Evolutionary conservation across 257 asterid genomes (phyloP).

Genomic region (Fraxinus americana): DNA sequence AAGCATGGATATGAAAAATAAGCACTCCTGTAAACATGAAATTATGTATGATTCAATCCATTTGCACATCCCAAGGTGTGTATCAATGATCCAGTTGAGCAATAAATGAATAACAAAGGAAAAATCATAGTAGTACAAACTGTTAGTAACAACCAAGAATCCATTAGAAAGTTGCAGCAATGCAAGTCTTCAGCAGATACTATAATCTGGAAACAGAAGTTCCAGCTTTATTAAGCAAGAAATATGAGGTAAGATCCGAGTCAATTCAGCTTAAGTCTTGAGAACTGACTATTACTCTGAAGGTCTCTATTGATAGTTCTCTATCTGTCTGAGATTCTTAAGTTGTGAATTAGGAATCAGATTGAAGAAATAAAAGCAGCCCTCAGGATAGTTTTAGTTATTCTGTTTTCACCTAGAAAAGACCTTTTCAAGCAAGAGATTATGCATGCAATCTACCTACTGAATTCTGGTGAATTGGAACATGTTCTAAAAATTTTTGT

Average conservation of each 20-base stretch:
- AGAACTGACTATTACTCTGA: not conserved
- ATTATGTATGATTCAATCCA: no score
- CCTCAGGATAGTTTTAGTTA: not conserved
- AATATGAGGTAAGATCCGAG: not conserved
- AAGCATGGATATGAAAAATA: no score
- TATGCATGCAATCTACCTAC: not conserved
- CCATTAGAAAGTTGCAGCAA: no score
- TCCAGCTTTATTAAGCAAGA: not conserved
- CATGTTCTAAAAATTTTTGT: not conserved
- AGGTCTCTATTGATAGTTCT: not conserved
- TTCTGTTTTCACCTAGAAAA: not conserved
- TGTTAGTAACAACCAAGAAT: no score
- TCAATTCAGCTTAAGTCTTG: not conserved
- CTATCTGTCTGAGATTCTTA: not conserved
- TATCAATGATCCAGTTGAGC: no score
- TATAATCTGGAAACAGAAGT: not conserved
- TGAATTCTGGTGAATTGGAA: not conserved
- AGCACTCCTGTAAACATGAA: no score
- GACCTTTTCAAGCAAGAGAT: not conserved
- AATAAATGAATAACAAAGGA: no score
- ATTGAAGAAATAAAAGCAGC: not conserved
- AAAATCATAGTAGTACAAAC: no score
- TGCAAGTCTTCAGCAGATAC: not conserved
- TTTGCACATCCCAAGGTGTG: no score
- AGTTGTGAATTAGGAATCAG: not conserved